phyloP scores from a whole-genome alignment of 2,329 filamentous ascomycete genomes.

The Byssothecium circinans region DNA sequence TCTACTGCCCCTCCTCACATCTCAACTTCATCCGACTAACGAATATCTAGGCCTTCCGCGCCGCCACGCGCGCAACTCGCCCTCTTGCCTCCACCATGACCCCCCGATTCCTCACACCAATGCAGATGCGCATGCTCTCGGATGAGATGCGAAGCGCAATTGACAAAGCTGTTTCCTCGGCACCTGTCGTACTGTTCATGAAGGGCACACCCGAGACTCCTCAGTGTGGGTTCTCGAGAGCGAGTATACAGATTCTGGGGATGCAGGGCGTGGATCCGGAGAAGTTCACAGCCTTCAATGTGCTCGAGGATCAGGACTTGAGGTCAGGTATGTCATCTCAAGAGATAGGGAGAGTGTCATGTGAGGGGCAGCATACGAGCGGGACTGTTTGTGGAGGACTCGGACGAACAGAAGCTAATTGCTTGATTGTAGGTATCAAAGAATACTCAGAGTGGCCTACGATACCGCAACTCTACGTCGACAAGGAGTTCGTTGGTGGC shows the following conservation, averaged over 20 bases:
- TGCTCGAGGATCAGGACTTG: conserved; percentile 86
- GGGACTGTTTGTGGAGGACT: neutral
- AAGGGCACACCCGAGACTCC: conserved; percentile 96
- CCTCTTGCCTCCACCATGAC: conserved; percentile 42
- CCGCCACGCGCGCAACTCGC: conserved; percentile 36
- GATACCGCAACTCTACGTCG: conserved; percentile 93
- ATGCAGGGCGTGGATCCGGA: conserved; percentile 91
- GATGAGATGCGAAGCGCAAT: conserved; percentile 79
- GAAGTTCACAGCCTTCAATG: conserved; percentile 98
- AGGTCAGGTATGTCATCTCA: conserved; percentile 68
- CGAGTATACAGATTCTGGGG: conserved; percentile 91
- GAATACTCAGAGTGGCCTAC: conserved; percentile 99
- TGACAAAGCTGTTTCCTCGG: conserved; percentile 82
- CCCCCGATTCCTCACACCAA: conserved; percentile 48
- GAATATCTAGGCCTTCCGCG: conserved; percentile 38
- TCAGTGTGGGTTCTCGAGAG: conserved; percentile 95
- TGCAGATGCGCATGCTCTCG: conserved; percentile 71
- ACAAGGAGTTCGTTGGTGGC: conserved; percentile 96
- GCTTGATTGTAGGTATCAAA: conserved; percentile 75
- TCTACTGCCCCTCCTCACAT: conserved; percentile 13
- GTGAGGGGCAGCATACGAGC: neutral
- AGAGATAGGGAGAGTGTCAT: neutral
- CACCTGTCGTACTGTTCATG: conserved; percentile 98
- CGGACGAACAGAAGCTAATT: conserved; percentile 10
- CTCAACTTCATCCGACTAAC: too few relatives aligned